Percentiles rank a stretch among this genome's conserved stretches.
Conservation (phyloP, 495 filamentous ascomycete genomes). For the Recurvomyces mirabilis region DNA sequence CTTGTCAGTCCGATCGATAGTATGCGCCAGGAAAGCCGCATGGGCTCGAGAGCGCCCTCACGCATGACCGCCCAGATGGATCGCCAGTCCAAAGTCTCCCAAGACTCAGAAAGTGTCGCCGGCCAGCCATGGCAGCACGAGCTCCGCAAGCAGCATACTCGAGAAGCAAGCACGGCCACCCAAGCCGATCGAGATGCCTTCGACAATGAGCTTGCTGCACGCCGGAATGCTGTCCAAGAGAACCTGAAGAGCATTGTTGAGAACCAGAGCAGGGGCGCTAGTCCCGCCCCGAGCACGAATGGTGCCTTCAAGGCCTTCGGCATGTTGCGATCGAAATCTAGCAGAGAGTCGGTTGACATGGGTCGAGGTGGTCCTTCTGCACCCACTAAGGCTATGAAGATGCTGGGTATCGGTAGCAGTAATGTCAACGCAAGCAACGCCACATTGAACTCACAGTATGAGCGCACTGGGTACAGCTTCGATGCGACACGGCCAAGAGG, state of each 20-base stretch:
- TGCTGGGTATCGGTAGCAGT: slow-evolving; percentile 51
- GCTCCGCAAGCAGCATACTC: slow-evolving; percentile 36
- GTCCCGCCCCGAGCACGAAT: slow-evolving; percentile 39
- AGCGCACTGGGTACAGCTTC: slow-evolving; percentile 16
- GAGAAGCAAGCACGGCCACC: slow-evolving; percentile 48
- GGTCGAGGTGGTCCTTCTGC: slow-evolving; percentile 24
- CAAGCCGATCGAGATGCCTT: slow-evolving; percentile 66
- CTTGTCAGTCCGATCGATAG: slow-evolving; percentile 11
- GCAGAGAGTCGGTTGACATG: slow-evolving; percentile 45
- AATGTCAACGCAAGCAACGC: slow-evolving; percentile 35
- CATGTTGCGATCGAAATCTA: slow-evolving; percentile 56
- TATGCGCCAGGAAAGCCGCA: neutral
- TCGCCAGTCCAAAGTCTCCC: slow-evolving; percentile 11
- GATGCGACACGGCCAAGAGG: slow-evolving; percentile 9
- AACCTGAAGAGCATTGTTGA: slow-evolving; percentile 62
- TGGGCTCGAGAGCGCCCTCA: slow-evolving; percentile 16
- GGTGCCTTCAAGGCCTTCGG: slow-evolving; percentile 50
- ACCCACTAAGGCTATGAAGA: slow-evolving; percentile 55
- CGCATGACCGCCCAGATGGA: slow-evolving; percentile 1
- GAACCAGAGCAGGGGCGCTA: slow-evolving; percentile 28
- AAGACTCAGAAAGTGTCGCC: slow-evolving; percentile 24
- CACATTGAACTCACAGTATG: slow-evolving; percentile 29
- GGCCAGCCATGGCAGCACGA: slow-evolving; percentile 29
- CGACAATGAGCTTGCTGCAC: slow-evolving; percentile 63
- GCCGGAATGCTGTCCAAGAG: slow-evolving; percentile 68